Evolutionary conservation across 179 eudicot species (phyloP), one percentile per base, ranked within the genome.

Genomic region (Spergularia azorica): DNA sequence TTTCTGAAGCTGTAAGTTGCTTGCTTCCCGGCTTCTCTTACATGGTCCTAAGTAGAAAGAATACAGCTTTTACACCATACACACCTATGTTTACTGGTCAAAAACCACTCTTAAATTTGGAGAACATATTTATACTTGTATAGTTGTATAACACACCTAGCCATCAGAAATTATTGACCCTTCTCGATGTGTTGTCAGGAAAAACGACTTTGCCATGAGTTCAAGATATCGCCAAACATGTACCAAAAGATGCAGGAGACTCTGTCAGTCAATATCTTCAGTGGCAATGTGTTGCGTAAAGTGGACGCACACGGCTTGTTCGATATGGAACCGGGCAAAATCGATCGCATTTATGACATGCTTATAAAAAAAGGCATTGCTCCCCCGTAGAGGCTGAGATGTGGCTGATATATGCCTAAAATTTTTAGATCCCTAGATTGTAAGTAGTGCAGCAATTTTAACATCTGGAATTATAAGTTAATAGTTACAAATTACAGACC

Each of bases 291-390:
- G 55, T 61, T 82, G 15, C 41, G 67, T 75, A 78, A 46, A 39
- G 74, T 71, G n/a, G 86, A 84, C 52, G 84, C 84, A n/a, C 77
- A 70, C 75, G 56, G 75, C 62, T 26, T 84, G 38, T 75, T 84
- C 26, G 62, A 80, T 56, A 60, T 80, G 20, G 86, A 84, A 67
- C 75, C 82, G 2, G 41, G 58, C 51, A 78, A 77, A 74, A 48
- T 74, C 12, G 86, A 84, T 54, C 79, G 84, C 57, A 61, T 84
- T 54, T 84, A 80, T 71, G 84, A 84, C 51, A 80, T 84, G 86
- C 86, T 84, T 41, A 32, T 78, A 21, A 75, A 77, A 66, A 84
- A 80, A 82, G 86, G 84, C 61, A 62, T 84, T 54, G 82, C 84
- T 70, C 82, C 84, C 21, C 72, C 77, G 14, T 77, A 43, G 81